These are phyloP conservation scores for Leishmania amazonensis DNA, from an alignment of 208 protist species.

Conservation along the genomic window DNA sequence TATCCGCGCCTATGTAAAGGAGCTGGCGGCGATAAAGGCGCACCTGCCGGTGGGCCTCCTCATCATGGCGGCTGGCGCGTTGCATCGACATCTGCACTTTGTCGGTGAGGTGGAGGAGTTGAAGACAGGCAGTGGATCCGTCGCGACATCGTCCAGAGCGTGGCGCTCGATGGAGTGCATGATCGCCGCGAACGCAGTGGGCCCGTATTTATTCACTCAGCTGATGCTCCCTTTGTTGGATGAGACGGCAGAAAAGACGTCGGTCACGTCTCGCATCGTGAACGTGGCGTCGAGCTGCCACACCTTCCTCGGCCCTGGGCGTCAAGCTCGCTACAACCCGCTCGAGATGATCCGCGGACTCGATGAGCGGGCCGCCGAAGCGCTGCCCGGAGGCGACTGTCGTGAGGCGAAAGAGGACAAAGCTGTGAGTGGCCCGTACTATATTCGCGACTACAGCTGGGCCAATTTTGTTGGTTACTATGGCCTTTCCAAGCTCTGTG, in stretches of 20 bases:
- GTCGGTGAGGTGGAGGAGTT: constrained; percentile 22
- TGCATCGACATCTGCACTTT: constrained; percentile 57
- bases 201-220: constrained; percentile 75
- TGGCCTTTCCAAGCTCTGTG: constrained; percentile 85
- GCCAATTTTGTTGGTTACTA: constrained; percentile 86
- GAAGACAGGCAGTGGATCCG: constrained; percentile 14
- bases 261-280: constrained; percentile 77
- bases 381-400: neutral
- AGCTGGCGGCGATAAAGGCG: constrained; percentile 35
- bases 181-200: constrained; percentile 83
- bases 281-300: constrained; percentile 89
- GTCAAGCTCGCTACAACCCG: constrained; percentile 33
- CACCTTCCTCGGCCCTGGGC: constrained; percentile 66
- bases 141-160: constrained; percentile 14
- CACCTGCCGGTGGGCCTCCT: constrained; percentile 62
- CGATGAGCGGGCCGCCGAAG: constrained; percentile 24
- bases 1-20: constrained; percentile 63
- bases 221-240: constrained; percentile 75
- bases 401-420: neutral
- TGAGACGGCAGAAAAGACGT: constrained; percentile 50
- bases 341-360: constrained; percentile 70
- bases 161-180: constrained; percentile 70
- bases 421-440: constrained; percentile 7
- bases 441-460: constrained; percentile 50
- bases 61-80: constrained; percentile 79